Conservation (phyloP, 768 basidiomycete genomes). For the Cystobasidium ongulense region DNA sequence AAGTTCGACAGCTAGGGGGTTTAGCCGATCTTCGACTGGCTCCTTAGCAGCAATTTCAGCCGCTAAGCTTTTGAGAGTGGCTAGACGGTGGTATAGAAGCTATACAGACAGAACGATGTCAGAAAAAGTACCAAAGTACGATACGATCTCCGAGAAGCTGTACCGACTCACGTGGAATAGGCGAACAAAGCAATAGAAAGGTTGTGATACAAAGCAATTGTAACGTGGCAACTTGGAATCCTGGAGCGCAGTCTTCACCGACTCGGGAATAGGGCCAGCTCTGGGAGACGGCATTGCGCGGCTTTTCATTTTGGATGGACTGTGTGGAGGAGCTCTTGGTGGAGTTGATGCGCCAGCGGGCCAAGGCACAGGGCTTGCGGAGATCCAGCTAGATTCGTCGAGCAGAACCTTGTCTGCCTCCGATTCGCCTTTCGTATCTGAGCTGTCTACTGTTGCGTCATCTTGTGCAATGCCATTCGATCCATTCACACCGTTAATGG, state of each 20-base stretch:
- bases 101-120: slow-evolving; percentile 44
- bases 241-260: neutral
- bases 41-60: slow-evolving; percentile 49
- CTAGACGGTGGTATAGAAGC: slow-evolving; percentile 81
- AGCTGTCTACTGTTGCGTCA: neutral
- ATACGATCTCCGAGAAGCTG: neutral
- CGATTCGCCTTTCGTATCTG: slow-evolving; percentile 48
- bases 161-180: slow-evolving; percentile 65
- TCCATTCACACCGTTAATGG: slow-evolving; percentile 48
- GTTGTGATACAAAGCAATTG: slow-evolving; percentile 77
- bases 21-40: slow-evolving; percentile 37
- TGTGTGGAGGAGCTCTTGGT: neutral
- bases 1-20: slow-evolving; percentile 49
- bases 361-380: slow-evolving; percentile 31
- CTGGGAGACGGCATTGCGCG: neutral
- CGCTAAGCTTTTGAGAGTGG: slow-evolving; percentile 76
- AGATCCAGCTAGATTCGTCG: slow-evolving; percentile 40
- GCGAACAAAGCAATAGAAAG: slow-evolving; percentile 83
- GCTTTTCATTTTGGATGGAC: slow-evolving; percentile 17
- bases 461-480: neutral
- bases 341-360: neutral
- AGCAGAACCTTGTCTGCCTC: slow-evolving; percentile 34
- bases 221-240: slow-evolving; percentile 29
- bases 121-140: too few relatives aligned
- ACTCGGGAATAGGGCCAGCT: neutral